Conservation (phyloP, 2,329 filamentous ascomycete genomes). For the Pseudogymnoascus sp. region DNA sequence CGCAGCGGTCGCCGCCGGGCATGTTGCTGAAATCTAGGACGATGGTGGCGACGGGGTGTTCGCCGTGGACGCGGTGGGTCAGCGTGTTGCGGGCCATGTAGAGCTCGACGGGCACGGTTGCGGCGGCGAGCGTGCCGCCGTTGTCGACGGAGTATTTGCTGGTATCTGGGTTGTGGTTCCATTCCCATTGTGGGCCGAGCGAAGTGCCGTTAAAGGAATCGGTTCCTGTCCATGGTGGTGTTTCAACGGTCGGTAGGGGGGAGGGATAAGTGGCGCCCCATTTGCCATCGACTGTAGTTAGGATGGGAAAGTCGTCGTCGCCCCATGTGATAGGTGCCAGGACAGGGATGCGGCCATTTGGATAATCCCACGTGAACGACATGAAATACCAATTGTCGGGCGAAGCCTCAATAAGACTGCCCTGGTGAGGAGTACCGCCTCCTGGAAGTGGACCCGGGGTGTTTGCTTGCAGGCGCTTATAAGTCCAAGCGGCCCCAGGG, state of each 20-base stretch:
- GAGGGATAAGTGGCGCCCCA: slow-evolving; percentile 43
- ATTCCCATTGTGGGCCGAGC: slow-evolving; percentile 47
- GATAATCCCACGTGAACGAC: slow-evolving; percentile 50
- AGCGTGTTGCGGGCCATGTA: slow-evolving; percentile 42
- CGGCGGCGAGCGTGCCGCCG: slow-evolving; percentile 42
- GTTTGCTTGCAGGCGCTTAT: slow-evolving; percentile 22
- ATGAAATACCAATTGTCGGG: slow-evolving; percentile 53
- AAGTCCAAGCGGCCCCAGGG: slow-evolving; percentile 42
- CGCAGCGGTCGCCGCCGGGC: slow-evolving; percentile 45
- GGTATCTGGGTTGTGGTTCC: slow-evolving; percentile 56
- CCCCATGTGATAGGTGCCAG: slow-evolving; percentile 49
- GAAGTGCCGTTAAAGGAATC: slow-evolving; percentile 40
- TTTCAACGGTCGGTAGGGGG: slow-evolving; percentile 28
- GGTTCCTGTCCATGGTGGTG: slow-evolving; percentile 31
- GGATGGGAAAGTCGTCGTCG: slow-evolving; percentile 44
- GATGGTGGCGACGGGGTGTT: slow-evolving; percentile 43
- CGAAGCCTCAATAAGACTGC: slow-evolving; percentile 46
- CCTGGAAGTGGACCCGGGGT: slow-evolving; percentile 35
- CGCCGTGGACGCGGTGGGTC: slow-evolving; percentile 41
- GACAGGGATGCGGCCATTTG: slow-evolving; percentile 50
- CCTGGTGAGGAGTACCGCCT: slow-evolving; percentile 48
- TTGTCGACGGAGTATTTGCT: slow-evolving; percentile 39
- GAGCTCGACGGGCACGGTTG: slow-evolving; percentile 46
- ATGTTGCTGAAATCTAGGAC: slow-evolving; percentile 43
- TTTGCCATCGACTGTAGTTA: slow-evolving; percentile 37